Conservation (phyloP, 495 filamentous ascomycete genomes). For the Aspergillus mulundensis region DNA sequence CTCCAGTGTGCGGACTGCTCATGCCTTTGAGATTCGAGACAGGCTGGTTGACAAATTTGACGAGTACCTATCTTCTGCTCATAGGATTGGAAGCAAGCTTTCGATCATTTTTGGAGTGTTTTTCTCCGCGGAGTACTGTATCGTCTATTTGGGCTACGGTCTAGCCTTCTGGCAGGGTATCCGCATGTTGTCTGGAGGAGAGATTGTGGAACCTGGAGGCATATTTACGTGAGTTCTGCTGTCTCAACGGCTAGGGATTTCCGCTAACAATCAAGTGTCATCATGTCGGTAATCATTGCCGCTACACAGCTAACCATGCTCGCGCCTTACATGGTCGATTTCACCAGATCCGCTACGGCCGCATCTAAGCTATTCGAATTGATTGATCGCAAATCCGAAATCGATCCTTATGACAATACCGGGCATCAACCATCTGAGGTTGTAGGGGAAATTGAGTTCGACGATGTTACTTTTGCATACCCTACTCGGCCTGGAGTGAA, state of each 20-base stretch:
- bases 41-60: slow-evolving; percentile 84
- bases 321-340: slow-evolving; percentile 22
- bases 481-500: background rate
- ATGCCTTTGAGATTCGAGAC: slow-evolving; percentile 86
- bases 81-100: slow-evolving; percentile 71
- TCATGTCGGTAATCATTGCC: slow-evolving; percentile 34
- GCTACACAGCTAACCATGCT: slow-evolving; percentile 35
- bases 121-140: slow-evolving; percentile 74
- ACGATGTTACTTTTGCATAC: background rate
- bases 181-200: slow-evolving; percentile 63
- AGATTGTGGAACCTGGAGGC: slow-evolving; percentile 45
- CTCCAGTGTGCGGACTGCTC: slow-evolving; percentile 83
- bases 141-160: slow-evolving; percentile 85
- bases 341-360: slow-evolving; percentile 32
- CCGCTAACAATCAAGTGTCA: slow-evolving; percentile 75
- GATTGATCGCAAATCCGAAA: slow-evolving; percentile 28
- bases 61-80: slow-evolving; percentile 61
- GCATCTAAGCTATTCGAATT: slow-evolving; percentile 34
- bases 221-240: slow-evolving; percentile 49
- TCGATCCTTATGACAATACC: slow-evolving; percentile 22
- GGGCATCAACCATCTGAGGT: background rate
- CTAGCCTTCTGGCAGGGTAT: slow-evolving; percentile 96
- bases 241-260: no score
- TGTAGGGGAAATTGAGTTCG: slow-evolving; percentile 1
- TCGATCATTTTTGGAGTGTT: slow-evolving; percentile 67